Base-by-base conservation (phyloP, 2,329 filamentous ascomycete genomes). In the Diaporthe helianthi region DNA sequence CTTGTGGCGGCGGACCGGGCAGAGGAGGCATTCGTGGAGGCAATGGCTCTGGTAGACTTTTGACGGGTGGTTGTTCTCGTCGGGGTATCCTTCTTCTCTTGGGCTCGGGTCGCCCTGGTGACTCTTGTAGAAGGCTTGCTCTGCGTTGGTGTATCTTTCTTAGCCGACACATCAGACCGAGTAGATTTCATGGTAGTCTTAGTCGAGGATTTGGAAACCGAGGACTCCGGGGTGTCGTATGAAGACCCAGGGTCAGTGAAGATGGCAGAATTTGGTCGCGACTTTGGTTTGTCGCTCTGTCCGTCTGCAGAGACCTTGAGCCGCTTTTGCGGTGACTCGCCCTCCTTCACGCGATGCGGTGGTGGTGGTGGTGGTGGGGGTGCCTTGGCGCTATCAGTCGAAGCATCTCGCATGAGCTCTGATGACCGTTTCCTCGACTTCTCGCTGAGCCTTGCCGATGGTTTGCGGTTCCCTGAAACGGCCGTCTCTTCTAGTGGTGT, bases 401-500 rank as follows among this genome's bases (percentile, higher is more conserved):
- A 82, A 29, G 82, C 83, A 70, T 87, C 85, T 72, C 87, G 84
- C 1, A 81, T 69, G 71, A 83, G 84, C 15, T 83, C 80, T 8
- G 80, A 80, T 2, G 77, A 78, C 3, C 72, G 72, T 63, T 71
- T 74, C 19, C 72, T 72, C 19, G 72, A 72, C 66, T 81, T 79
- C 52, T 76, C 72, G 79, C 70, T 73, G 87, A 88, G 3, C 82
- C 85, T 0, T 84, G 84, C 2, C 84, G 82, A 10, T 80, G 79
- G 54, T 15, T 65, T 77, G 72, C 80, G 72, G 73, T 89, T 89
- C 3, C 84, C 86, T 0, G 85, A 84, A 1, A 84, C 81, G 13
- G 80, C 79, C 2, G 83, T 85, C 69, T 86, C 84, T 60, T 83
- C 83, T 0, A 90, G 79, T 1, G 87, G 87, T 58, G 82, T 85